A percentile compares a stretch with the other conserved stretches of the same genome.
Evolutionary conservation across 768 basidiomycete genomes (phyloP).

Genomic region (Phylloporus arenicola): DNA sequence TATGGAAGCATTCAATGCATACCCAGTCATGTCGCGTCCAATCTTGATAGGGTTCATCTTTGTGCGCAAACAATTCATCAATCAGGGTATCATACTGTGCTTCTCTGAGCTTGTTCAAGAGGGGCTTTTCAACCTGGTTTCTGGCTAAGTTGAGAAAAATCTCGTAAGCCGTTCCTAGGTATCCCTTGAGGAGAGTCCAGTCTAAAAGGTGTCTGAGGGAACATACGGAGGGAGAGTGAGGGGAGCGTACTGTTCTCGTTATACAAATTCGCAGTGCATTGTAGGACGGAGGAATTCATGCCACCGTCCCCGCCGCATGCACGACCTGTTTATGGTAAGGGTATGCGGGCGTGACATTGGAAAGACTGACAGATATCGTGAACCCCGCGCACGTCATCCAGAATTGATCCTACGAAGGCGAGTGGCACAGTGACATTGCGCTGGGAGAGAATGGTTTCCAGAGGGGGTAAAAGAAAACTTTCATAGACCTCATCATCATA

Average conservation of each 20-base stretch:
- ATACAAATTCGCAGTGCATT: slow-evolving; percentile 6
- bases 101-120: slow-evolving; percentile 5
- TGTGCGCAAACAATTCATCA: slow-evolving; percentile 5
- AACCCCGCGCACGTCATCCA: slow-evolving; percentile 9
- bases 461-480: slow-evolving; percentile 1
- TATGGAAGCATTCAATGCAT: slow-evolving; percentile 1
- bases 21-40: slow-evolving; percentile 11
- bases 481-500: neutral
- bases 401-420: slow-evolving; percentile 11
- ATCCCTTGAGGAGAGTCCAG: slow-evolving; percentile 8
- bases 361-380: slow-evolving; percentile 5
- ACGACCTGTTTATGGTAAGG: slow-evolving; percentile 3
- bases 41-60: neutral
- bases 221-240: neutral
- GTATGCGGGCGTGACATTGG: neutral
- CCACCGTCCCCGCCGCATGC: neutral
- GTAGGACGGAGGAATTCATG: neutral
- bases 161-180: neutral
- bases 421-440: slow-evolving; percentile 2
- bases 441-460: neutral
- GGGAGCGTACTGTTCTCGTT: slow-evolving; percentile 9
- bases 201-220: neutral
- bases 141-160: neutral
- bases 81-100: slow-evolving; percentile 4
- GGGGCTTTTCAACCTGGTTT: slow-evolving; percentile 3